Evolutionary conservation across 2,329 filamentous ascomycete species (phyloP).

Genomic region (Eutypa lata): DNA sequence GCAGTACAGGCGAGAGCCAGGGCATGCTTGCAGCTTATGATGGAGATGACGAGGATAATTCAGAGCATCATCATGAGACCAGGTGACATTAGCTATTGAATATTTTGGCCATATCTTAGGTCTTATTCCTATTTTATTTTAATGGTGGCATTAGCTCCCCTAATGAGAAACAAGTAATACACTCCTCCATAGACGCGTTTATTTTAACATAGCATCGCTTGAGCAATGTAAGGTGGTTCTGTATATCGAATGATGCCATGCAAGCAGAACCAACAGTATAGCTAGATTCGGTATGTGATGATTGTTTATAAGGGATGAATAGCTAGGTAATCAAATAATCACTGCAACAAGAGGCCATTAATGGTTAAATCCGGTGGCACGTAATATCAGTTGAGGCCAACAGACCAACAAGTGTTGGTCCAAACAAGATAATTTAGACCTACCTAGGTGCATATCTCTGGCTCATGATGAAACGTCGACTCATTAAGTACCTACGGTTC

Average conservation of each 20-base stretch:
- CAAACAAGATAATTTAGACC: too few relatives aligned
- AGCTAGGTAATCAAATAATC: neutral
- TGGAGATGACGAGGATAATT: conserved; percentile 26
- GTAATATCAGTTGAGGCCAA: neutral
- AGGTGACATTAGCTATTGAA: conserved; percentile 4
- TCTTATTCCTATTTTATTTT: conserved; percentile 28
- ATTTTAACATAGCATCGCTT: neutral
- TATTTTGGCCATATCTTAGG: neutral
- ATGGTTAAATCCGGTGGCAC: neutral
- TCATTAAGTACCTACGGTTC: too few relatives aligned
- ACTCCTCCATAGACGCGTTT: neutral
- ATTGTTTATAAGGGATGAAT: neutral
- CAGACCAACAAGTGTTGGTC: neutral
- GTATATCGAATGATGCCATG: neutral
- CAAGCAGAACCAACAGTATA: neutral
- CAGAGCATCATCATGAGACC: conserved; percentile 4
- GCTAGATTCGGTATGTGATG: neutral
- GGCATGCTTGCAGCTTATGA: conserved; percentile 34
- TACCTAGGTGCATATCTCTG: too few relatives aligned
- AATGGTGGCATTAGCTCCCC: neutral
- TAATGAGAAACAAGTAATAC: neutral
- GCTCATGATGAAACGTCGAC: too few relatives aligned
- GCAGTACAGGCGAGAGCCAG: conserved; percentile 26
- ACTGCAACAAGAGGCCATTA: neutral
- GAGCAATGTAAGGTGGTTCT: neutral